Evolutionary conservation across 225 moss, liverwort and hornwort genomes (phyloP).

Genomic region (Polytrichum formosum): DNA sequence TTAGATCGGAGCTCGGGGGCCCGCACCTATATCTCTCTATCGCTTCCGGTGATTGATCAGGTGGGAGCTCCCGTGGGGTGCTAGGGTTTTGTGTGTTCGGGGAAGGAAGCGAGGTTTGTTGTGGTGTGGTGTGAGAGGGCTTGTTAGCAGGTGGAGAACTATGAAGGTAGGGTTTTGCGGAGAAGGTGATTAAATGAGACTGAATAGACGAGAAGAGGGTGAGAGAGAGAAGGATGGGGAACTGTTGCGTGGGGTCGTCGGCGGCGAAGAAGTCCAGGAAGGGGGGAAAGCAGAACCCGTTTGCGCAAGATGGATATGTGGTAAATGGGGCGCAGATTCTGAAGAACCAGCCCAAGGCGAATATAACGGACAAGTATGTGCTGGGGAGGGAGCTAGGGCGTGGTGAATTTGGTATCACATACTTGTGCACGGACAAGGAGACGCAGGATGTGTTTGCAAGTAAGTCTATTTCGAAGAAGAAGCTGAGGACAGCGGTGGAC

Average conservation of each 20-base stretch:
- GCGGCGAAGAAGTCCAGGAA: conserved; percentile 46
- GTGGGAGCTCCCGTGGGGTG: too few species aligned
- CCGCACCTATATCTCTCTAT: too few species aligned
- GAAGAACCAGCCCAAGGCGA: conserved; percentile 48
- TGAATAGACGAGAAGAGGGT: not conserved
- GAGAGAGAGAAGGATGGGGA: conserved; percentile 46
- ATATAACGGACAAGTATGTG: conserved; percentile 57
- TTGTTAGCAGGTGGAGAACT: too few species aligned
- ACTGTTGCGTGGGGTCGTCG: conserved; percentile 61
- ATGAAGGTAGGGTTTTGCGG: too few species aligned
- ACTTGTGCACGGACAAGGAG: conserved; percentile 67
- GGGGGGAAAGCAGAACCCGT: conserved; percentile 56
- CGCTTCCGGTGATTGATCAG: too few species aligned
- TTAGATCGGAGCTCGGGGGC: too few species aligned
- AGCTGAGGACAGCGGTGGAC: conserved; percentile 62
- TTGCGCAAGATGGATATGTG: conserved; percentile 54
- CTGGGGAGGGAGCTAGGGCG: conserved; percentile 82
- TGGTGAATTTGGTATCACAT: conserved; percentile 81
- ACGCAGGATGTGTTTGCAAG: conserved; percentile 63
- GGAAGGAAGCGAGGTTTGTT: too few species aligned
- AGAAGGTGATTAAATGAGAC: conserved; percentile 6
- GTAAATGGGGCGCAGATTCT: conserved; percentile 49
- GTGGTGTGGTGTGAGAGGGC: too few species aligned
- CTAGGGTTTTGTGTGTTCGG: too few species aligned
- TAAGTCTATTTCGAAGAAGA: conserved; percentile 64